A percentile compares a stretch with the other conserved stretches of the same genome.
Evolutionary conservation across 208 protist genomes (phyloP).

Genomic region (Leishmania turanica): DNA sequence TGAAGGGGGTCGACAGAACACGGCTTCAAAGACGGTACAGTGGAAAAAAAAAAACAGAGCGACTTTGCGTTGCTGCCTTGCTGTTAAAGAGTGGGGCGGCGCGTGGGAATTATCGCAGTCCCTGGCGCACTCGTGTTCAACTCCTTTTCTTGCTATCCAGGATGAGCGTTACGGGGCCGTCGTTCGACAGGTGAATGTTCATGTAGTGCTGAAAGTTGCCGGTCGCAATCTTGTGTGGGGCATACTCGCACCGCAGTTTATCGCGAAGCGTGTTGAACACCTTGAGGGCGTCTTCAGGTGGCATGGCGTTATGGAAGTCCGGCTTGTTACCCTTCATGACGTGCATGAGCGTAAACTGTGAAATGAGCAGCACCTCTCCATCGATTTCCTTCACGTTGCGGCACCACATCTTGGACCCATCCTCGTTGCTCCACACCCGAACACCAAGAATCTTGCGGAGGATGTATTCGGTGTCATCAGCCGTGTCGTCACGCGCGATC

Average conservation of each 20-base stretch:
- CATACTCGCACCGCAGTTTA: slow-evolving; percentile 54
- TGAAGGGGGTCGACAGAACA: not conserved
- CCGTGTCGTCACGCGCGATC: slow-evolving; percentile 75
- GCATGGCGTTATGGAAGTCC: slow-evolving; percentile 93
- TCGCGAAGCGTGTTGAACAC: slow-evolving; percentile 86
- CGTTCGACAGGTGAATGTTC: slow-evolving; percentile 82
- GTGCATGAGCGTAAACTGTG: slow-evolving; percentile 92
- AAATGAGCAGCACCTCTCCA: slow-evolving; percentile 85
- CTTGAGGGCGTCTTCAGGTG: slow-evolving; percentile 52
- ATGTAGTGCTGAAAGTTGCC: slow-evolving; percentile 92
- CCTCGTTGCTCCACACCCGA: slow-evolving; percentile 71
- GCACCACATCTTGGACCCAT: slow-evolving; percentile 73
- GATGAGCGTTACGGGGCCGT: slow-evolving; percentile 90
- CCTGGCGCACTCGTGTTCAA: not conserved
- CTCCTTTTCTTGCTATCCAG: slow-evolving; percentile 70
- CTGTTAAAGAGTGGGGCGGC: not conserved
- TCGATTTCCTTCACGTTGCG: slow-evolving; percentile 84
- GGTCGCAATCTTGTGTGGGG: slow-evolving; percentile 61
- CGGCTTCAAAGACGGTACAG: not conserved
- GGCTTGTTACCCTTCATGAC: slow-evolving; percentile 91
- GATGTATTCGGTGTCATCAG: slow-evolving; percentile 82
- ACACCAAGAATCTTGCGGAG: slow-evolving; percentile 75
- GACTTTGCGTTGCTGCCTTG: not conserved
- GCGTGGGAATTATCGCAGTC: not conserved
- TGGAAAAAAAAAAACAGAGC: not conserved